These are phyloP conservation scores for Lactarius vividus DNA, from an alignment of 768 basidiomycete genomes.

Conservation along the genomic window DNA sequence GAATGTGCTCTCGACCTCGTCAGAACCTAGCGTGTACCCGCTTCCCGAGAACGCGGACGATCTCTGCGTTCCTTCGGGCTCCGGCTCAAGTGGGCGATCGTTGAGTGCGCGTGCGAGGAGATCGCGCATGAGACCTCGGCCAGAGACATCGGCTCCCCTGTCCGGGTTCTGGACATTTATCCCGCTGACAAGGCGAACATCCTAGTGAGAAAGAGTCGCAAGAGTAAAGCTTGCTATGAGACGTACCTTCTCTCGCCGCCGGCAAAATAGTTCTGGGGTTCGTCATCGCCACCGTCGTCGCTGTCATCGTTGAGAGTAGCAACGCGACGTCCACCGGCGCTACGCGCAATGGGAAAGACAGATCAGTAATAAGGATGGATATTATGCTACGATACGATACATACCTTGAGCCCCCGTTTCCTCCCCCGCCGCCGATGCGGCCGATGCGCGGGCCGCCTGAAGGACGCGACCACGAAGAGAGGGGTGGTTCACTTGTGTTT, in stretches of 20 bases:
- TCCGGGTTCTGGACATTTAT: slow-evolving; percentile 87
- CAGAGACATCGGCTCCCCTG: slow-evolving; percentile 35
- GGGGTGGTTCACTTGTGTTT: background rate
- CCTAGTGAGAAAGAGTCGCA: background rate
- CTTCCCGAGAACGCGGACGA: slow-evolving; percentile 58
- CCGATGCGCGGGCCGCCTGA: slow-evolving; percentile 26
- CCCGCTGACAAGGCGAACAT: slow-evolving; percentile 50
- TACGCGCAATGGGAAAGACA: background rate
- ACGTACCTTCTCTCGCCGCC: slow-evolving; percentile 90
- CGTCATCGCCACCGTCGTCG: slow-evolving; percentile 42
- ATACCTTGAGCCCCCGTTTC: slow-evolving; percentile 18
- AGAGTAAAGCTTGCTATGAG: background rate
- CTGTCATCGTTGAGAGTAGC: slow-evolving; percentile 48
- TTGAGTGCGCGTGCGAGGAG: slow-evolving; percentile 79
- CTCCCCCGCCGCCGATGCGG: slow-evolving; percentile 30
- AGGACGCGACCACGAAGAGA: slow-evolving; percentile 19
- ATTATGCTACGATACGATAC: background rate
- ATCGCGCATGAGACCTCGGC: slow-evolving; percentile 61
- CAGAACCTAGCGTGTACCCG: slow-evolving; percentile 85
- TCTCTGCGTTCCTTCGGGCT: slow-evolving; percentile 17
- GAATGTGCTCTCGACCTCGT: slow-evolving; percentile 76
- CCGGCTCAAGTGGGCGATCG: slow-evolving; percentile 38
- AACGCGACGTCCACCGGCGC: slow-evolving; percentile 29
- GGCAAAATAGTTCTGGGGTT: slow-evolving; percentile 70
- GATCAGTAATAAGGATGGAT: background rate